Conservation (phyloP, 2,329 filamentous ascomycete species). For the Xylaria sp. region DNA sequence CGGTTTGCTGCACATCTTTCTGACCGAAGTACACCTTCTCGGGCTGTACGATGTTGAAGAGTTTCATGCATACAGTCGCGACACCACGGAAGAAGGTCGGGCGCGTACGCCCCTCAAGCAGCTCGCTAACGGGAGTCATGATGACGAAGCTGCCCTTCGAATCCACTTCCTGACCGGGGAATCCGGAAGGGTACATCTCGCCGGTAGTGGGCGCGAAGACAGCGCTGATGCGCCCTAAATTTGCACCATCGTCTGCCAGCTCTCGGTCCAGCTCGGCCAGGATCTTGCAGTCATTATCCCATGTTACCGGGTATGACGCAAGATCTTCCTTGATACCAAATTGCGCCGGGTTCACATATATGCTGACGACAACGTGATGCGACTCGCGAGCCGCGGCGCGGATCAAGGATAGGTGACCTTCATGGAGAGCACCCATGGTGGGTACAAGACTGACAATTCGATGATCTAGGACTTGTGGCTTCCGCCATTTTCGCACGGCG, state of each 20-base stretch:
- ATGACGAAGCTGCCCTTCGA: constrained; percentile 90
- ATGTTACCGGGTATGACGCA: constrained; percentile 87
- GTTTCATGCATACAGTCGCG: constrained; percentile 94
- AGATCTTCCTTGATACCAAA: constrained; percentile 92
- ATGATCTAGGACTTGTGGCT: constrained; percentile 70
- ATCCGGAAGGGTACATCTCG: constrained; percentile 89
- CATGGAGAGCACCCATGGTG: constrained; percentile 97
- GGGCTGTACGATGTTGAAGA: constrained; percentile 84
- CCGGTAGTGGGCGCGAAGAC: constrained; percentile 86
- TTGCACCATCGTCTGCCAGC: constrained; percentile 68
- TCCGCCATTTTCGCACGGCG: constrained; percentile 75
- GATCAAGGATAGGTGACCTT: constrained; percentile 87
- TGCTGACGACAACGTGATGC: constrained; percentile 86
- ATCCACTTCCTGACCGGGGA: constrained; percentile 74
- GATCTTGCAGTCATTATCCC: constrained; percentile 77
- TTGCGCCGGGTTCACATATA: constrained; percentile 97
- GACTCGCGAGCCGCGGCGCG: constrained; percentile 85
- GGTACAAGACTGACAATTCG: constrained; percentile 88
- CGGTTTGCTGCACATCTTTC: constrained; percentile 97
- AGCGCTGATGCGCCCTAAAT: constrained; percentile 77
- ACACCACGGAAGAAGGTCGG: constrained; percentile 98
- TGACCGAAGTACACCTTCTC: constrained; percentile 92
- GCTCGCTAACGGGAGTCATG: constrained; percentile 82
- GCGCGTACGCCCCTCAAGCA: constrained; percentile 84
- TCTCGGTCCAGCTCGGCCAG: constrained; percentile 76